Evolutionary conservation across 306 rosid genomes (phyloP), one percentile per base, ranked within the genome.

Genomic region (Cicer chorassanicum): DNA sequence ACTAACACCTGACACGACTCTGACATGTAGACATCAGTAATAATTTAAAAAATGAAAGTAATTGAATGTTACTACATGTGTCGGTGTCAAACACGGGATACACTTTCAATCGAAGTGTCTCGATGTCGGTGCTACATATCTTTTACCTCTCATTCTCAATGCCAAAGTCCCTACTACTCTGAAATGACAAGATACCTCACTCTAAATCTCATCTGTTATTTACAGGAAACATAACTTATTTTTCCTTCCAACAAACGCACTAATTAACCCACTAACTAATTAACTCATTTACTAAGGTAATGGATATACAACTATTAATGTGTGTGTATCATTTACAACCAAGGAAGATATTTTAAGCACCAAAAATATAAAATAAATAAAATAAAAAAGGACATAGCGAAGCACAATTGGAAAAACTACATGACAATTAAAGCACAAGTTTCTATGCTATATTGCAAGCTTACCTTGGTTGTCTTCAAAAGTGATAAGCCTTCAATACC

Each of bases 391-490:
- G 49, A 15, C 29, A 6, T 63, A 14, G 5, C 3, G n/a, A 15
- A 40, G 29, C 13, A 46, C 45, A 54, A 13, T 10, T 54, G 54
- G 41, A 36, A 73, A 53, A 0, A 42, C 18, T 9, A 45, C 38
- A 13, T 13, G 45, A 29, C 51, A 70, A 75, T 42, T 48, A 57
- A 46, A 64, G 15, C 66, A 65, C 16, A 4, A 36, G 46, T 65
- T 77, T 19, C 13, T 11, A 13, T 73, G 57, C 16, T 11, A 40
- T 68, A 69, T 16, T 9, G 71, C 74, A 65, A 83, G 40, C 86
- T 56, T 83, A 84, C 99, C 87, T 87, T 76, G 69, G 99, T 94
- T 56, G 97, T 92, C 86, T 94, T 94, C 74, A 94, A 79, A 81
- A 94, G 50, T 29, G 97, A 87, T 67, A 94, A 55, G 70, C 87